Conservation (phyloP, 2,329 filamentous ascomycete species). For the Fusarium kyushuense region DNA sequence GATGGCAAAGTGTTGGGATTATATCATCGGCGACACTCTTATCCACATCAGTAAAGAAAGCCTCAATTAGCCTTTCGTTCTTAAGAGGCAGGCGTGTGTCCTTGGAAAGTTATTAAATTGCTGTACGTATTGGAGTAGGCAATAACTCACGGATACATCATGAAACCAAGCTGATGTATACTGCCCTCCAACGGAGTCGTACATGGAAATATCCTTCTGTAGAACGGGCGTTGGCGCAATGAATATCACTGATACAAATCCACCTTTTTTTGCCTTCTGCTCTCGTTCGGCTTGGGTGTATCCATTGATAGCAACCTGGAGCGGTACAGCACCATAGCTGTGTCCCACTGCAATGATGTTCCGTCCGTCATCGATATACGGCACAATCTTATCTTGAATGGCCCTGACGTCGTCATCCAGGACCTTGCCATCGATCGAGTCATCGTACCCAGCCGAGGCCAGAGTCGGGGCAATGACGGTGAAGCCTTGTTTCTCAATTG, state of each 20-base stretch:
- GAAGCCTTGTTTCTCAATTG: conserved; percentile 10
- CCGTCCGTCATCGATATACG: conserved; percentile 14
- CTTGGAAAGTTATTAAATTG: not conserved
- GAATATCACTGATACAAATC: conserved; percentile 16
- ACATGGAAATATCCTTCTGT: conserved; percentile 27
- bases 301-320: conserved; percentile 4
- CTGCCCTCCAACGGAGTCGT: conserved; percentile 11
- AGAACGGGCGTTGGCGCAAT: conserved; percentile 22
- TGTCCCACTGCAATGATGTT: conserved; percentile 20
- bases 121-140: rapidly evolving
- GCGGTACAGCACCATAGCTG: conserved; percentile 36
- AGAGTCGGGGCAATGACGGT: conserved; percentile 20
- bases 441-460: conserved; percentile 33
- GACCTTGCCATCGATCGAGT: conserved; percentile 16
- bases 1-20: conserved; percentile 11
- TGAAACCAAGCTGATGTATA: conserved; percentile 19
- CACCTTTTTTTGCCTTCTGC: conserved; percentile 7
- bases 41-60: conserved; percentile 31
- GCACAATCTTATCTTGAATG: conserved; percentile 1
- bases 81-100: conserved; percentile 22
- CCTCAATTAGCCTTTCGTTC: not conserved
- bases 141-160: conserved; percentile 8
- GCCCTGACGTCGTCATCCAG: conserved; percentile 28
- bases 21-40: conserved; percentile 11
- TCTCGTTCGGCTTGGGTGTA: conserved; percentile 17